A percentile compares a stretch with the other conserved stretches of the same genome.
Evolutionary conservation across 129 eudicot species (phyloP).

Genomic region (Rutidosis leptorrhynchoides): DNA sequence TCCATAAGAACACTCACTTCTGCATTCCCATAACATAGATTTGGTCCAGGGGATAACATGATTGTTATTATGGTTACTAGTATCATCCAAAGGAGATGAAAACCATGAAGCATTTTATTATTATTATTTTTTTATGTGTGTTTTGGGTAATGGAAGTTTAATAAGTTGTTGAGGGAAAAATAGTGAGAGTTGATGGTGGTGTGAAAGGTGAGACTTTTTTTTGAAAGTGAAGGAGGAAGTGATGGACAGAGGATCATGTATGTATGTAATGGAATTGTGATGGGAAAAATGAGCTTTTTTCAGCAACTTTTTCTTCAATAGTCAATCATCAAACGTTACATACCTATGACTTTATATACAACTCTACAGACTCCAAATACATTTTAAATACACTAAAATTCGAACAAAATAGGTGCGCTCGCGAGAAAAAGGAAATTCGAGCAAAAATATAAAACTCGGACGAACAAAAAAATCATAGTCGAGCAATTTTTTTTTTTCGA

Average conservation of each 20-base stretch:
- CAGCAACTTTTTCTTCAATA: background rate
- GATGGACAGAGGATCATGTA: constrained; percentile 27
- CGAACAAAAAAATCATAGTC: too few relatives aligned
- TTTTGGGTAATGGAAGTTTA: background rate
- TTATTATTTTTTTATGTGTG: background rate
- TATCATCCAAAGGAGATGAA: constrained; percentile 4
- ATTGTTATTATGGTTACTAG: constrained; percentile 13
- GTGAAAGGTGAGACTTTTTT: constrained; percentile 34
- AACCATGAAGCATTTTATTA: constrained; percentile 24
- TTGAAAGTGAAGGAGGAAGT: constrained; percentile 20
- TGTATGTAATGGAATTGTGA: constrained; percentile 21
- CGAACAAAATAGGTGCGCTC: too few relatives aligned
- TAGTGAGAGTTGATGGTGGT: background rate
- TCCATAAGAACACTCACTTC: constrained; percentile 74
- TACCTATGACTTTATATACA: constrained; percentile 24
- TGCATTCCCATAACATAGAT: constrained; percentile 38
- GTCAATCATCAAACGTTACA: constrained; percentile 30
- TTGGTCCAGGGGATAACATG: background rate
- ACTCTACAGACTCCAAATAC: too few relatives aligned
- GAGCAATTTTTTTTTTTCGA: too few relatives aligned
- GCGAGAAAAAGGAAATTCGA: too few relatives aligned
- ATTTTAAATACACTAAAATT: too few relatives aligned
- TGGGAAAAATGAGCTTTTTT: constrained; percentile 31
- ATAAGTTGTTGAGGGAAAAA: background rate
- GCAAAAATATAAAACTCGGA: too few relatives aligned